These are phyloP conservation scores for Nicotiana knightiana DNA, from an alignment of 257 asterid genomes.

Conservation along the genomic window DNA sequence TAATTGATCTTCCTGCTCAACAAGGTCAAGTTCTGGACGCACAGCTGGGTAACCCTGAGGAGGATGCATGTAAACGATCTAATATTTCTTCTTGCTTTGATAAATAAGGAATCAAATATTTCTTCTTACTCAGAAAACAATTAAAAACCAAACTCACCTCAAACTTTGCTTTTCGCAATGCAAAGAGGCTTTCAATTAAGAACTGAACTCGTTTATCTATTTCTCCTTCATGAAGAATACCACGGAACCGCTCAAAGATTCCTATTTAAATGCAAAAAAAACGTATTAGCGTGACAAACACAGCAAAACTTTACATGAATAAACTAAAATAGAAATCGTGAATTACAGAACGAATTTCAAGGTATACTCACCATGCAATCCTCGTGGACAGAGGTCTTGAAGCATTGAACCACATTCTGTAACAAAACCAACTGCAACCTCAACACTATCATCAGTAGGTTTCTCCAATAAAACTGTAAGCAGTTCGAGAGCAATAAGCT, in stretches of 20 bases:
- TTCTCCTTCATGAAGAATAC: slow-evolving; percentile 97
- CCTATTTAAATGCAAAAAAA: slow-evolving; percentile 29
- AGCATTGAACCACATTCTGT: slow-evolving; percentile 89
- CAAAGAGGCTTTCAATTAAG: slow-evolving; percentile 89
- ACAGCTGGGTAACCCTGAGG: slow-evolving; percentile 78
- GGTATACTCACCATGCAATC: slow-evolving; percentile 62
- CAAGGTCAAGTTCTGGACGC: slow-evolving; percentile 84
- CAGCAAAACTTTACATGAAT: background rate
- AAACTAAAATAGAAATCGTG: background rate
- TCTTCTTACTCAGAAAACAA: background rate
- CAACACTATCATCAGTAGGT: slow-evolving; percentile 93
- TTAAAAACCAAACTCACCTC: slow-evolving; percentile 40
- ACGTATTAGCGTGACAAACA: background rate
- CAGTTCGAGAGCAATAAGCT: slow-evolving; percentile 94
- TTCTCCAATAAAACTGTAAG: slow-evolving; percentile 64
- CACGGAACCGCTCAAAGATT: slow-evolving; percentile 91
- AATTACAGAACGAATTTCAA: background rate
- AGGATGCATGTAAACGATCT: background rate
- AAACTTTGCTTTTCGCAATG: slow-evolving; percentile 87
- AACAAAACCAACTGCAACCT: slow-evolving; percentile 89
- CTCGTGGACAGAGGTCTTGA: slow-evolving; percentile 76
- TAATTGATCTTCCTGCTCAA: slow-evolving; percentile 88
- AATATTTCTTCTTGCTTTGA: background rate
- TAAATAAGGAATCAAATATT: background rate
- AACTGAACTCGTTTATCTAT: slow-evolving; percentile 87